These are phyloP conservation scores for Ophiosphaerella korrae DNA, from an alignment of 2,329 filamentous ascomycete species.

Conservation along the genomic window DNA sequence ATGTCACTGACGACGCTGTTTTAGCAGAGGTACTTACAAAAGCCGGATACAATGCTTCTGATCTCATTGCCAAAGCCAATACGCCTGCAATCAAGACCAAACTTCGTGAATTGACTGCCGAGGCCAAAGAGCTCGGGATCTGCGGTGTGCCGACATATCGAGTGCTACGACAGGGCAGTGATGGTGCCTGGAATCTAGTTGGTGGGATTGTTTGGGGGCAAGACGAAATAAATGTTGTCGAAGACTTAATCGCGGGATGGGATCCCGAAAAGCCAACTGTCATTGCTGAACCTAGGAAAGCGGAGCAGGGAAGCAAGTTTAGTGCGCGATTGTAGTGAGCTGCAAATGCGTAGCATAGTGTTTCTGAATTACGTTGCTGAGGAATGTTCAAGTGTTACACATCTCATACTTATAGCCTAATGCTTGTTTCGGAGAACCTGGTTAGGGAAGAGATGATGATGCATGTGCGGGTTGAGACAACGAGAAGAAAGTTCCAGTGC, in stretches of 20 bases:
- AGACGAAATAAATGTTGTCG: slow-evolving; percentile 40
- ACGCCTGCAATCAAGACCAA: slow-evolving; percentile 26
- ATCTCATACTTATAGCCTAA: too few species aligned
- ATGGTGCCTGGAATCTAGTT: slow-evolving; percentile 18
- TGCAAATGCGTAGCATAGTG: too few species aligned
- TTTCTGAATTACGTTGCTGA: too few species aligned
- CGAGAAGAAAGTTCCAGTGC: too few species aligned
- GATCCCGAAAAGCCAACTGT: slow-evolving; percentile 10
- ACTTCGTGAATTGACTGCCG: slow-evolving; percentile 35
- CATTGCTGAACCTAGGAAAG: slow-evolving; percentile 13
- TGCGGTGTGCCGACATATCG: slow-evolving; percentile 44
- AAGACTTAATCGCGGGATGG: slow-evolving; percentile 44
- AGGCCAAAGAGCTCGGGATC: slow-evolving; percentile 37
- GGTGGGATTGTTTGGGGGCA: slow-evolving; percentile 43
- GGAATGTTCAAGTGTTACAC: too few species aligned
- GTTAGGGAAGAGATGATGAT: too few species aligned
- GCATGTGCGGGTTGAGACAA: too few species aligned
- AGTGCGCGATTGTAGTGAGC: not conserved
- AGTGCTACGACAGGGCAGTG: slow-evolving; percentile 19
- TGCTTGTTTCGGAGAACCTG: too few species aligned
- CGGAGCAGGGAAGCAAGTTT: not conserved
- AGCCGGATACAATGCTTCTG: slow-evolving; percentile 32
- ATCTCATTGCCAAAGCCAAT: slow-evolving; percentile 33
- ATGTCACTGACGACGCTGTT: slow-evolving; percentile 34
- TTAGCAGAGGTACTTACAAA: slow-evolving; percentile 29